These are phyloP conservation scores for Fennellomyces sp. DNA, from an alignment of 371 early-diverging fungal species.

Conservation along the genomic window DNA sequence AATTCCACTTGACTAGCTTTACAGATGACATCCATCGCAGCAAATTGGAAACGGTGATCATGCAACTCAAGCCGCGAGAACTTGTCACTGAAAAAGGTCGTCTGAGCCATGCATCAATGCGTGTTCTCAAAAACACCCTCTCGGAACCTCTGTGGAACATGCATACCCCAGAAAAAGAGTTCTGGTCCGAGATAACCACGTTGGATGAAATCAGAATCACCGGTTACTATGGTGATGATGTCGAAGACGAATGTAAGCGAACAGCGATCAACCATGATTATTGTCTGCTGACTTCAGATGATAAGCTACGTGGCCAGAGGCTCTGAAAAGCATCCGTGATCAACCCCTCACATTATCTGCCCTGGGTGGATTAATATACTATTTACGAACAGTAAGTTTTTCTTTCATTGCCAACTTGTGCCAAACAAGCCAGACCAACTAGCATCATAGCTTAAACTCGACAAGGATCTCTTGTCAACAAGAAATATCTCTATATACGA, in stretches of 20 bases:
- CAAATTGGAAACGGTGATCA: constrained; percentile 89
- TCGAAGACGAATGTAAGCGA: background rate
- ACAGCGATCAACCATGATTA: background rate
- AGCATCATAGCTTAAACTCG: constrained; percentile 75
- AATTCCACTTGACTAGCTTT: constrained; percentile 82
- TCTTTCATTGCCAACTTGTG: too few species aligned
- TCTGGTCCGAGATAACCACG: constrained; percentile 79
- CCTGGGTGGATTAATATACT: constrained; percentile 80
- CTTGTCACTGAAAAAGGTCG: constrained; percentile 82
- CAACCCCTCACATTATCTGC: constrained; percentile 63
- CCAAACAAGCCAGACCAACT: too few species aligned
- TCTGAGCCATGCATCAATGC: constrained; percentile 65
- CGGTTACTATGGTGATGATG: constrained; percentile 66
- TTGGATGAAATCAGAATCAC: constrained; percentile 67
- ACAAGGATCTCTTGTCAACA: constrained; percentile 82
- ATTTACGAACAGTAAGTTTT: constrained; percentile 66
- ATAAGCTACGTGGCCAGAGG: constrained; percentile 51
- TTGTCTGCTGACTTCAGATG: too few species aligned
- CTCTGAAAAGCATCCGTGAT: constrained; percentile 30
- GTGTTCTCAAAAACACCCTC: constrained; percentile 74
- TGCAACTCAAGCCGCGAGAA: constrained; percentile 91
- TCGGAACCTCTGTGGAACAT: constrained; percentile 69
- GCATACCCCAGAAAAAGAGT: constrained; percentile 78
- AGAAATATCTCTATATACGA: constrained; percentile 81
- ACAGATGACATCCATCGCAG: constrained; percentile 89